phyloP scores from a whole-genome alignment of 106 monocot species.

The Dendrobium chrysotoxum region DNA sequence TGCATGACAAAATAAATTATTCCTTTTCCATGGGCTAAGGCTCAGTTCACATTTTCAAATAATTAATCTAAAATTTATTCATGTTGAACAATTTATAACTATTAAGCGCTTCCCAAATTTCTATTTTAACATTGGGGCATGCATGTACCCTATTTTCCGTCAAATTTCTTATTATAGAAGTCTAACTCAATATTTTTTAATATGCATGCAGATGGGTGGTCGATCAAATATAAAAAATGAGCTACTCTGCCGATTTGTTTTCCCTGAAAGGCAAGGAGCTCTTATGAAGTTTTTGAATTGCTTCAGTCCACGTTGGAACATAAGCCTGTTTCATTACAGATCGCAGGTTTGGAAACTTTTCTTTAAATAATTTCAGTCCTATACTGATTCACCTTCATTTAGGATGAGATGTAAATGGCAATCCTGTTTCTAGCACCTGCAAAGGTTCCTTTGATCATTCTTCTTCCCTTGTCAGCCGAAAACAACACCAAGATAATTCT shows the following conservation, averaged over 20 bases:
- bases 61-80: too few species aligned
- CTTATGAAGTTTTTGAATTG: constrained; percentile 87
- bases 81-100: too few species aligned
- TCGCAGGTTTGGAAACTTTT: constrained; percentile 53
- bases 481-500: neutral
- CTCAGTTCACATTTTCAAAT: too few species aligned
- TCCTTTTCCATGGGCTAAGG: too few species aligned
- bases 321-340: constrained; percentile 91
- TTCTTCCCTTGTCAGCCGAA: too few species aligned
- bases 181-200: neutral
- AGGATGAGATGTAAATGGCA: neutral
- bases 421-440: neutral
- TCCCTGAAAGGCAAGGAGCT: constrained; percentile 85
- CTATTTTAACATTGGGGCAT: too few species aligned
- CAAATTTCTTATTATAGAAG: neutral
- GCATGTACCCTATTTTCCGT: too few species aligned
- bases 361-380: neutral
- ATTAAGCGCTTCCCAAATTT: too few species aligned
- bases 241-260: constrained; percentile 72
- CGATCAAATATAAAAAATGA: constrained; percentile 77
- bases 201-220: constrained; percentile 68
- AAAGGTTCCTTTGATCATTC: neutral
- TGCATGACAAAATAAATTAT: too few species aligned
- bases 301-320: constrained; percentile 94
- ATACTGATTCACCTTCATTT: neutral